Evolutionary conservation across 345 rosid species (phyloP).

Genomic region (Brassica cretica): DNA sequence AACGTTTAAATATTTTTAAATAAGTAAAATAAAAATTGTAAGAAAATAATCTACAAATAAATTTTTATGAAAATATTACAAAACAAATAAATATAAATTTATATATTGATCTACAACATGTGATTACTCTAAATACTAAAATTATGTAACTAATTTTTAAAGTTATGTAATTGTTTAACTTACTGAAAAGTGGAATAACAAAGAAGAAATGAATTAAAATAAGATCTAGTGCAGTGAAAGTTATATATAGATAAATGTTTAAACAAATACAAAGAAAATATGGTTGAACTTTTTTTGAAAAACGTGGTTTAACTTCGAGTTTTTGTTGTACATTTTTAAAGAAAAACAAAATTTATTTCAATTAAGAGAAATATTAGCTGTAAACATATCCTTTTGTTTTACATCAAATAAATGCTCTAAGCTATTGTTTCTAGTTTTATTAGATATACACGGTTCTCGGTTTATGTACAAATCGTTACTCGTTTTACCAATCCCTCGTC

Average conservation of each 20-base stretch:
- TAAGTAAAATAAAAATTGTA: no score
- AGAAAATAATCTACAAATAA: no score
- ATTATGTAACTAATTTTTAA: background rate
- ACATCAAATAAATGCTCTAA: background rate
- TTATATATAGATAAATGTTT: background rate
- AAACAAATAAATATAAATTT: no score
- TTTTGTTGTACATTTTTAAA: no score
- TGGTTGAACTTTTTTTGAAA: background rate
- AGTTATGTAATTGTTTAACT: background rate
- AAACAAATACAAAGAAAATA: background rate
- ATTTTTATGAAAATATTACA: no score
- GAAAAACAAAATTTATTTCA: no score
- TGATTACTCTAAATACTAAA: background rate
- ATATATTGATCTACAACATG: no score
- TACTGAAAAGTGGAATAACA: background rate
- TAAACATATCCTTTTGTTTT: background rate
- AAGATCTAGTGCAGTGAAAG: background rate
- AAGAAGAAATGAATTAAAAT: background rate
- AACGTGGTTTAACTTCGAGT: background rate
- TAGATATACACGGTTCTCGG: background rate
- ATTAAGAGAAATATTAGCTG: background rate
- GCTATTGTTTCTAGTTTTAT: background rate
- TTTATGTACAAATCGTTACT: background rate
- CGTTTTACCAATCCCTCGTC: slow-evolving; percentile 28
- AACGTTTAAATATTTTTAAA: no score